Evolutionary conservation across 192 early-diverging fungal species (phyloP).

Genomic region (Mortierella hygrophila): DNA sequence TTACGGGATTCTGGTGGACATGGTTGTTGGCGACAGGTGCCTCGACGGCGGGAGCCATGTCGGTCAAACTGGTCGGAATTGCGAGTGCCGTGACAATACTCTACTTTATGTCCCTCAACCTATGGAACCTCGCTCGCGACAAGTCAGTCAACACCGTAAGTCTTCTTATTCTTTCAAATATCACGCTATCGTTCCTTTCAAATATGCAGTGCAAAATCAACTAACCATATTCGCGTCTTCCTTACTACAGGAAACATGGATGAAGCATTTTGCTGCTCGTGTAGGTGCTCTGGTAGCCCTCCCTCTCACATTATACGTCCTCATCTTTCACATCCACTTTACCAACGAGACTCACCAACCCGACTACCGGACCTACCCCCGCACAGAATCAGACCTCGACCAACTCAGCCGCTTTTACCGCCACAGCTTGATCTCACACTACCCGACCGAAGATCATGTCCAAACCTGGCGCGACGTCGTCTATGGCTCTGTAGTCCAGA

Average conservation of each 20-base stretch:
- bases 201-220: neutral
- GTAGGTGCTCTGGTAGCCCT: slow-evolving; percentile 79
- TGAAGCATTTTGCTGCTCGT: slow-evolving; percentile 81
- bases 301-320: slow-evolving; percentile 79
- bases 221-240: slow-evolving; percentile 54
- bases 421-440: slow-evolving; percentile 1
- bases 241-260: slow-evolving; percentile 50
- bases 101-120: slow-evolving; percentile 75
- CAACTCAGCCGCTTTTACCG: slow-evolving; percentile 3
- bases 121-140: slow-evolving; percentile 82
- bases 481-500: slow-evolving; percentile 67
- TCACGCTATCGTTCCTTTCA: slow-evolving; percentile 23
- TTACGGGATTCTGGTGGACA: slow-evolving; percentile 82
- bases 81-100: slow-evolving; percentile 82
- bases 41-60: slow-evolving; percentile 70
- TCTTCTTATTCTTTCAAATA: neutral
- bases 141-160: slow-evolving; percentile 20
- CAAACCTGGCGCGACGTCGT: slow-evolving; percentile 54
- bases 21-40: slow-evolving; percentile 86
- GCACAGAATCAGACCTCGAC: slow-evolving; percentile 58
- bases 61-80: slow-evolving; percentile 90
- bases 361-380: slow-evolving; percentile 50
- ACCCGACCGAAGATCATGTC: slow-evolving; percentile 1
- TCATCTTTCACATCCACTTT: slow-evolving; percentile 90
- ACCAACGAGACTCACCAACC: slow-evolving; percentile 69